These are phyloP conservation scores for Acorus gramineus DNA, from an alignment of 106 monocot species.

Conservation along the genomic window DNA sequence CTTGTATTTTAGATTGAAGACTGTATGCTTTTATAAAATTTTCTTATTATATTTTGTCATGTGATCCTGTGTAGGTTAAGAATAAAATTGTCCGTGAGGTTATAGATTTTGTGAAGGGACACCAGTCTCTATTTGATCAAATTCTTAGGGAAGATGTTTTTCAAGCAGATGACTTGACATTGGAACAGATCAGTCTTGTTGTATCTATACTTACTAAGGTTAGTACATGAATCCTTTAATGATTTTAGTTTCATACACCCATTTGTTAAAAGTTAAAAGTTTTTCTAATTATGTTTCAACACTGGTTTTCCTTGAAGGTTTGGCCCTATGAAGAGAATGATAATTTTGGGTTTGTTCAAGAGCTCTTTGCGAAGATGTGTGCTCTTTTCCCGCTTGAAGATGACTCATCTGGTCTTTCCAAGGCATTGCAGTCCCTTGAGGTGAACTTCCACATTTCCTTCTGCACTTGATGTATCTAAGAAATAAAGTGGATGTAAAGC, in stretches of 20 bases:
- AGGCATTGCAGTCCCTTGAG: constrained; percentile 31
- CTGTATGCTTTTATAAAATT: background rate
- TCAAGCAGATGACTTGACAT: constrained; percentile 33
- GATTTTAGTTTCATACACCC: background rate
- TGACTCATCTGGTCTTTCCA: constrained; percentile 19
- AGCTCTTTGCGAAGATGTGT: constrained; percentile 52
- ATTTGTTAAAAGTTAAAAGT: background rate
- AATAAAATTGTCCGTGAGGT: constrained; percentile 83
- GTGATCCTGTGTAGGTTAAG: constrained; percentile 40
- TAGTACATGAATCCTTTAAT: constrained; percentile 1
- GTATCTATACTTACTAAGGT: constrained; percentile 80
- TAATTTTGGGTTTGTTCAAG: constrained; percentile 66
- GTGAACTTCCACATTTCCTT: constrained; percentile 9
- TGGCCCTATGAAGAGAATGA: constrained; percentile 95
- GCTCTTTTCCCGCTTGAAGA: constrained; percentile 43
- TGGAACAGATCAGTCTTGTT: constrained; percentile 69
- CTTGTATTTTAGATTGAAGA: too few species aligned
- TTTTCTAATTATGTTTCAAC: background rate
- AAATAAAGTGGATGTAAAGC: background rate
- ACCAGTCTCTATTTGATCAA: constrained; percentile 61
- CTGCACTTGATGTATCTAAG: background rate
- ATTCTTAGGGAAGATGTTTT: constrained; percentile 52
- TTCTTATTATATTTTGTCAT: background rate
- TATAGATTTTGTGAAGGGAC: constrained; percentile 53
- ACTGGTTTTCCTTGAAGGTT: constrained; percentile 34